A percentile compares a stretch with the other conserved stretches of the same genome.
These are phyloP conservation scores for Entomortierella parvispora DNA, from an alignment of 192 early-diverging fungal species.

Conservation along the genomic window DNA sequence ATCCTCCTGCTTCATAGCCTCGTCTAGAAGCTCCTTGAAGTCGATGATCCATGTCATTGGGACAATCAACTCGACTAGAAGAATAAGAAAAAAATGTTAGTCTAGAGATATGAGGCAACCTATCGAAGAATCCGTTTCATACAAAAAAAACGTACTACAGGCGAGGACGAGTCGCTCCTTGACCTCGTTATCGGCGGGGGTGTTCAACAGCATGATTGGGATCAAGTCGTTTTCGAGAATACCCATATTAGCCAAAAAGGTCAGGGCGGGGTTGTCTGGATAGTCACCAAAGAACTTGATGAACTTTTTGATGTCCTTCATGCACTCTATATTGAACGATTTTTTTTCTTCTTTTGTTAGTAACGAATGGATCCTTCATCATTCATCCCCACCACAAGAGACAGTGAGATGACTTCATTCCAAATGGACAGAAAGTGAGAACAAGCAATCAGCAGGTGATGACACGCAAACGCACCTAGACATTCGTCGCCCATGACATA, in stretches of 20 bases:
- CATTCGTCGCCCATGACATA: slow-evolving; percentile 89
- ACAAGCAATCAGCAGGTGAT: background rate
- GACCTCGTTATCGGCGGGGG: slow-evolving; percentile 24
- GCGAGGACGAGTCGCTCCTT: slow-evolving; percentile 59
- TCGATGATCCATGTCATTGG: slow-evolving; percentile 90
- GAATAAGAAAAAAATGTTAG: no score
- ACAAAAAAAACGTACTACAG: slow-evolving; percentile 55
- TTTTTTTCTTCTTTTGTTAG: background rate
- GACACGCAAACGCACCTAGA: slow-evolving; percentile 59
- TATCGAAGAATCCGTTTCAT: background rate
- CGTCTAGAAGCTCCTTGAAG: slow-evolving; percentile 51
- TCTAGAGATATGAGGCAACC: background rate
- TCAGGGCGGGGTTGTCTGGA: slow-evolving; percentile 66
- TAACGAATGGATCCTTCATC: background rate
- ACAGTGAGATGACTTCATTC: background rate
- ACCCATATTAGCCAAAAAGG: slow-evolving; percentile 78
- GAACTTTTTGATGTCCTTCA: slow-evolving; percentile 88
- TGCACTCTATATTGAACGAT: slow-evolving; percentile 63
- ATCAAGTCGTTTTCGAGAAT: slow-evolving; percentile 82
- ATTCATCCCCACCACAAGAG: background rate
- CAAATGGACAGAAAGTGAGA: background rate
- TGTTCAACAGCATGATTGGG: slow-evolving; percentile 71
- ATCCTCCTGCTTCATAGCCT: slow-evolving; percentile 48
- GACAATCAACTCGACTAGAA: slow-evolving; percentile 83
- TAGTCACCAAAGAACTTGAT: slow-evolving; percentile 80